Evolutionary conservation across 2,329 filamentous ascomycete species (phyloP).

Genomic region (Verticillium dahliae): DNA sequence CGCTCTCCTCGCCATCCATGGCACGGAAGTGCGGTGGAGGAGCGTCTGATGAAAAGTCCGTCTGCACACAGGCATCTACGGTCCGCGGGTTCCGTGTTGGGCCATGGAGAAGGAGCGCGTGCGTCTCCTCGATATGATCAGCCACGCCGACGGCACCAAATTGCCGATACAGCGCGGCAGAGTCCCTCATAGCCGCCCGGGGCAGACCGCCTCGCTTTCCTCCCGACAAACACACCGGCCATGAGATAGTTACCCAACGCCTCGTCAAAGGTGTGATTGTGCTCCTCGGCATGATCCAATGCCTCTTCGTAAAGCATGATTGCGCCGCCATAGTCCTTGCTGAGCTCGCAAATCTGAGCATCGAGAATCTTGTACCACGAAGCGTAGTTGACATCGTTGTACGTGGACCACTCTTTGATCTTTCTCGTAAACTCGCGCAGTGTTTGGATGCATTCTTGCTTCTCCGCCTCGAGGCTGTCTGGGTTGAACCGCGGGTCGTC

Average conservation of each 20-base stretch:
- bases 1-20: slow-evolving; percentile 32
- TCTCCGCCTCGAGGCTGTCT: slow-evolving; percentile 34
- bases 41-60: slow-evolving; percentile 58
- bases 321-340: slow-evolving; percentile 47
- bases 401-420: slow-evolving; percentile 56
- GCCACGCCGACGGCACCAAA: slow-evolving; percentile 65
- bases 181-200: slow-evolving; percentile 60
- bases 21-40: slow-evolving; percentile 44
- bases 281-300: slow-evolving; percentile 63
- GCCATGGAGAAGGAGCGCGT: slow-evolving; percentile 59
- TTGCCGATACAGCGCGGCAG: slow-evolving; percentile 61
- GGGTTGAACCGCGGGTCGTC: slow-evolving; percentile 38
- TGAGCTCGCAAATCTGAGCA: slow-evolving; percentile 62
- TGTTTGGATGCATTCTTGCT: slow-evolving; percentile 42
- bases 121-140: slow-evolving; percentile 59
- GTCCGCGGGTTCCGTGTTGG: slow-evolving; percentile 52
- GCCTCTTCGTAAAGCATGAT: slow-evolving; percentile 63
- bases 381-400: slow-evolving; percentile 66
- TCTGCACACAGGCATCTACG: slow-evolving; percentile 61
- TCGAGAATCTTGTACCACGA: slow-evolving; percentile 62
- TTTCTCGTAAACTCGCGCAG: slow-evolving; percentile 50
- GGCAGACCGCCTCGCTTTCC: slow-evolving; percentile 60
- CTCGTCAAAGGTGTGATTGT: slow-evolving; percentile 64
- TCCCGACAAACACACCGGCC: slow-evolving; percentile 62
- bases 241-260: slow-evolving; percentile 69